Evolutionary conservation across 495 filamentous ascomycete genomes (phyloP), one percentile per base, ranked within the genome.

Genomic region (Penicillium bovifimosum): DNA sequence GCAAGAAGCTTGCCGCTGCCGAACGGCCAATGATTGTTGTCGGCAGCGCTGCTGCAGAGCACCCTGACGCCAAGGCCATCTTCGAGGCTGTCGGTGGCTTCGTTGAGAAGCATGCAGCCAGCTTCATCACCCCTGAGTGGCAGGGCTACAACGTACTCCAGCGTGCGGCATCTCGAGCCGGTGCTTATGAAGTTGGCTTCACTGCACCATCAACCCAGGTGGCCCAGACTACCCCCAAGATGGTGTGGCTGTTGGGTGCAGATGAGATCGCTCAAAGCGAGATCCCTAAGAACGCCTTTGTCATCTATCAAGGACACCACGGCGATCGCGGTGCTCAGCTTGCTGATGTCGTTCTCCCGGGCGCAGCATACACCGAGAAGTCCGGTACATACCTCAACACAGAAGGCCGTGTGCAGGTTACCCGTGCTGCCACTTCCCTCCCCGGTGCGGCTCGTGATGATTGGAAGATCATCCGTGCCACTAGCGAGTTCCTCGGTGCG

Each of bases 111-210:
- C 86, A 96, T 64, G 81, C 88, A 44, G 71, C 77, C 59, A 96
- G 86, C 73, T 96, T 98, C 79, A 73, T 81, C 50, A 93, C 87
- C 4, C 79, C 84, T 18, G 90, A 96, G 59, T 97, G 95, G 90
- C 92, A 96, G 70, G 93, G 91, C 49, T 98, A 91, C 77, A 98
- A 96, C 65, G 82, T 98, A 42, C 85, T 98, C 38, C 93, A 98
- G 73, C 83, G 91, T 49, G 86, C 87, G 13, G 93, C 93, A 47
- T 96, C 95, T 43, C 83, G 93, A 41, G 84, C 84, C 16, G 93
- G 88, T 58, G 93, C 93, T 39, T 98, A 90, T 68, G 93, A 98
- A 70, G 80, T 98, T 60, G 93, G 93, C 64, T 98, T 96, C 71
- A 87, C 87, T 36, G 80, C 85, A 1, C 89, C 91, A 16, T 93